Evolutionary conservation across 495 filamentous ascomycete species (phyloP), one percentile per base, ranked within the genome.

Genomic region (Aspergillus avenaceus): DNA sequence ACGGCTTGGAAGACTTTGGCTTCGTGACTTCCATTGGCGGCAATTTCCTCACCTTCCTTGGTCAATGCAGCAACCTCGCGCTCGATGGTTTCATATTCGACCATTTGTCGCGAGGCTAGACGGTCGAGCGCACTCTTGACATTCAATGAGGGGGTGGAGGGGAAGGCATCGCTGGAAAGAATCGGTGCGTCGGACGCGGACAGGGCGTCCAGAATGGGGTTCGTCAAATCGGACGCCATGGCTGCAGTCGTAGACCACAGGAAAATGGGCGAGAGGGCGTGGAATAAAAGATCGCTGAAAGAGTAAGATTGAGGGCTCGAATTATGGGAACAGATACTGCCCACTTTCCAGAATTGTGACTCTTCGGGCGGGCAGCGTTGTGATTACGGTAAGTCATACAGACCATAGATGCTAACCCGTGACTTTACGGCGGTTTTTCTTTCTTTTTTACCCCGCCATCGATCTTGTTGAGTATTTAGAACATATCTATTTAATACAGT

Each of bases 1-100:
- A 97, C 80, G 4, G 88, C 91, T 52, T 91, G 83, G 69, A 95
- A 98, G 42, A 98, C 91, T 58, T 90, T 90, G 48, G 86, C 92
- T 67, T 98, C 93, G 71, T 96, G 92, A 58, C 88, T 93, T 43
- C 93, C 92, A 71, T 95, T 84, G 53, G 80, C 76, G 36, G 80
- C 85, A 62, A 97, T 91, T 48, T 77, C 72, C 53, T 87, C 78
- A 7, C 82, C 92, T 63, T 97, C 92, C 7, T 78, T 65, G 24
- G 92, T 93, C 54, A 97, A 71, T 18, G 83, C 62, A n/a, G 84
- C 78, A 47, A 88, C 81, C 65, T 97, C 91, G 47, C 78, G 72
- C 47, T 96, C 90, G 22, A 86, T 75, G 19, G 86, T 85, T 38
- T 95, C 84, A 70, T 95, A 96, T 49, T 75, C 69, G 53, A 97